A percentile compares a stretch with the other conserved stretches of the same genome.
Conservation (phyloP, 116 monocot genomes). For the Dioscorea cayenensis region DNA sequence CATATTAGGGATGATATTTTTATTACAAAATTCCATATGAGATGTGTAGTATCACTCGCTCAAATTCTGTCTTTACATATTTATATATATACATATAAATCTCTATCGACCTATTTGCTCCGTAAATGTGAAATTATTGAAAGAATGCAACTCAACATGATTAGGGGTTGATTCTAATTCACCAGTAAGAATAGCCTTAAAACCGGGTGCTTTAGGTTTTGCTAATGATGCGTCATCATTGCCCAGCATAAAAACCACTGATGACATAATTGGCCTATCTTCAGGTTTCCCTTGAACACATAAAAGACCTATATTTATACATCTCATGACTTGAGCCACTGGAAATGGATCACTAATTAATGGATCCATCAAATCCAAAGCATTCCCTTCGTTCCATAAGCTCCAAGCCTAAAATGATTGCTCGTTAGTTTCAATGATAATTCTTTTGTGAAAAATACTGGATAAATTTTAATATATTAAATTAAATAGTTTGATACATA, state of each 20-base stretch:
- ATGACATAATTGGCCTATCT: conserved; percentile 5
- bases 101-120: too few species aligned
- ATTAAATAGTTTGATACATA: too few species aligned
- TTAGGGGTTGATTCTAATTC: too few species aligned
- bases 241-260: background rate
- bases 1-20: too few species aligned
- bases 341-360: background rate
- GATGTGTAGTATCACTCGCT: too few species aligned
- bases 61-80: too few species aligned
- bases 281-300: background rate
- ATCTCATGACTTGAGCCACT: background rate
- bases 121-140: too few species aligned
- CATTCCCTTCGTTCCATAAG: background rate
- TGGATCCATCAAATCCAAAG: background rate
- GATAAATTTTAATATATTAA: background rate
- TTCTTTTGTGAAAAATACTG: too few species aligned
- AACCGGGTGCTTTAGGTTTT: background rate
- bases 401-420: background rate
- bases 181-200: background rate
- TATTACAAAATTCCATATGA: too few species aligned
- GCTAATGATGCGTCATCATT: background rate
- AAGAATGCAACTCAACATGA: too few species aligned
- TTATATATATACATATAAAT: too few species aligned
- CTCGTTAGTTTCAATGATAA: too few species aligned
- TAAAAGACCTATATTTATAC: conserved; percentile 3